Percentiles rank a stretch among this genome's conserved stretches.
These are phyloP conservation scores for Steccherinum ochraceum DNA, from an alignment of 768 basidiomycete species.

Conservation along the genomic window DNA sequence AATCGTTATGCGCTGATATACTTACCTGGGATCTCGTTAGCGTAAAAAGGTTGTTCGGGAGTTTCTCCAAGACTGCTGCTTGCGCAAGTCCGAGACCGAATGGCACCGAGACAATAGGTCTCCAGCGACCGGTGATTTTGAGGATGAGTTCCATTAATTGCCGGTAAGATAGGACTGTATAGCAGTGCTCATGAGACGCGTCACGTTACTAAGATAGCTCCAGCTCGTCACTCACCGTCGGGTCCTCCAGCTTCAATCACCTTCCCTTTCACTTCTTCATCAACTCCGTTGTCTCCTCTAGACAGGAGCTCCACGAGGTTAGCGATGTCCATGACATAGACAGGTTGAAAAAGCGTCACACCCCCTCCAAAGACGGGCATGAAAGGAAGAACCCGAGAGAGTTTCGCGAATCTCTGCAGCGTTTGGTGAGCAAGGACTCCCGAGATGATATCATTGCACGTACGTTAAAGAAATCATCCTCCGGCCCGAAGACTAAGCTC, in stretches of 20 bases:
- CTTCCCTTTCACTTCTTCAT: conserved; percentile 31
- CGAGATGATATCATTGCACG: conserved; percentile 13
- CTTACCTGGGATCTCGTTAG: conserved; percentile 66
- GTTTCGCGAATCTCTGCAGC: conserved; percentile 51
- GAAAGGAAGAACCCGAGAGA: conserved; percentile 58
- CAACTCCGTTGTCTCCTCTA: conserved; percentile 35
- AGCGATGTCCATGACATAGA: conserved; percentile 67
- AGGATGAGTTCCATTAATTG: conserved; percentile 64
- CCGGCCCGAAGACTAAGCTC: conserved; percentile 70
- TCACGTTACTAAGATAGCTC: conserved; percentile 25
- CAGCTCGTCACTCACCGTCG: conserved; percentile 39
- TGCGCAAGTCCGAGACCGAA: conserved; percentile 59
- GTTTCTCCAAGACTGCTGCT: conserved; percentile 53
- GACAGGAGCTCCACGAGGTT: conserved; percentile 52
- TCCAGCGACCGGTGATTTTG: conserved; percentile 40
- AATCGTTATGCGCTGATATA: too few relatives aligned
- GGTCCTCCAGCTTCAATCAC: conserved; percentile 45
- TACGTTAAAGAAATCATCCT: conserved; percentile 72
- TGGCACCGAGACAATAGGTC: conserved; percentile 61
- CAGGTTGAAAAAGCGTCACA: conserved; percentile 58
- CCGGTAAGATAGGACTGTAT: conserved; percentile 61
- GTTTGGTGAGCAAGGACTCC: neutral
- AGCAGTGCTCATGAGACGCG: too few relatives aligned
- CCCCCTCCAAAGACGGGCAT: conserved; percentile 79
- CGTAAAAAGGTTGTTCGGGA: conserved; percentile 62